Evolutionary conservation across 2,329 filamentous ascomycete species (phyloP).

Genomic region (Bipolaris bicolor): DNA sequence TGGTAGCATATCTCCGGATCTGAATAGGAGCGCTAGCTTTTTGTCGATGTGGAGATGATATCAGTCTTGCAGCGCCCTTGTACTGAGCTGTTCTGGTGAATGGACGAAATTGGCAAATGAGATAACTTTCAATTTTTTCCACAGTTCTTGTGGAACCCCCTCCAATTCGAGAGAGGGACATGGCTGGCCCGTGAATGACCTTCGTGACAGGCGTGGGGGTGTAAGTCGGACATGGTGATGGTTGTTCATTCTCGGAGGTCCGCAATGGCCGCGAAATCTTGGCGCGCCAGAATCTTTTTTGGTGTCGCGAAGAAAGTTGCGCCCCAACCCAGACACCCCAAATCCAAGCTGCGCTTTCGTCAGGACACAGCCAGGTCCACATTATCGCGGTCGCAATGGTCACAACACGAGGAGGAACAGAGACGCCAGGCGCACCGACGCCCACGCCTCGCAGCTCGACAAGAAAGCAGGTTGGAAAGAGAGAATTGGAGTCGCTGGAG

Average conservation of each 20-base stretch:
- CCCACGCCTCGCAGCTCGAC: constrained; percentile 35
- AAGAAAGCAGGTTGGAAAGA: constrained; percentile 34
- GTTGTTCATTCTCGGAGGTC: constrained; percentile 22
- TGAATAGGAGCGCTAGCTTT: constrained; percentile 1
- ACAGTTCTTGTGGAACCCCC: constrained; percentile 15
- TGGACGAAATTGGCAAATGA: constrained; percentile 29
- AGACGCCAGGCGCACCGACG: constrained; percentile 29
- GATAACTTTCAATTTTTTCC: constrained; percentile 18
- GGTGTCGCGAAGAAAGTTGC: constrained; percentile 29
- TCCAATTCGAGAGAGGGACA: constrained; percentile 28
- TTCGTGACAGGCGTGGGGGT: background rate
- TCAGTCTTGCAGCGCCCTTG: constrained; percentile 10
- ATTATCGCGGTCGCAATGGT: constrained; percentile 38
- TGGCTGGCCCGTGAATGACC: constrained; percentile 7
- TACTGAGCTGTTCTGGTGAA: constrained; percentile 4
- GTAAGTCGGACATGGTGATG: background rate
- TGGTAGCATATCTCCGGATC: constrained; percentile 24
- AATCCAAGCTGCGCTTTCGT: constrained; percentile 34
- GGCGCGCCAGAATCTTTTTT: constrained; percentile 25
- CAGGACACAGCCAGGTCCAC: constrained; percentile 11
- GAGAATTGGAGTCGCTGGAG: constrained; percentile 37
- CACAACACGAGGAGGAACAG: constrained; percentile 43
- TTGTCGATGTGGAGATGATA: background rate
- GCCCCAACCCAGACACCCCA: constrained; percentile 15
- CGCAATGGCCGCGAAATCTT: constrained; percentile 34